A percentile compares a stretch with the other conserved stretches of the same genome.
Conservation (phyloP, 202 grass and related monocot species). For the Panicum hallii region DNA sequence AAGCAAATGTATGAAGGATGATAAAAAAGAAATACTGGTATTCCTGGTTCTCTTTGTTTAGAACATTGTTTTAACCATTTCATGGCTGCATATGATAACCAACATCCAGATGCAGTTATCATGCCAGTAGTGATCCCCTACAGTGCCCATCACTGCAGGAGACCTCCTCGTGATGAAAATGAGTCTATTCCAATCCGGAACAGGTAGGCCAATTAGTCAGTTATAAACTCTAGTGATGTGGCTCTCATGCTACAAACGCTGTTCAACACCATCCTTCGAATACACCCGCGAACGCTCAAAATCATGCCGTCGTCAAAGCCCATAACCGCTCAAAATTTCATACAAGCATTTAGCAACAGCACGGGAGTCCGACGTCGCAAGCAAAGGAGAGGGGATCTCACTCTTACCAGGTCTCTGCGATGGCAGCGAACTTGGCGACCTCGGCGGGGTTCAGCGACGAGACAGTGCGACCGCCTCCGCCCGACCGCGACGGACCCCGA, state of each 20-base stretch:
- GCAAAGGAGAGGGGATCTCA: constrained; percentile 37
- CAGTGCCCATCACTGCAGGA: background rate
- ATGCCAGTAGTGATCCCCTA: background rate
- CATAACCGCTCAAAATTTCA: background rate
- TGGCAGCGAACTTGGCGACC: constrained; percentile 83
- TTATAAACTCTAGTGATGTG: background rate
- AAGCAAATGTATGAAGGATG: background rate
- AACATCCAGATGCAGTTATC: background rate
- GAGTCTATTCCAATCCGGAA: background rate
- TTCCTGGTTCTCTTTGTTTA: background rate
- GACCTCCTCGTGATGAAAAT: background rate
- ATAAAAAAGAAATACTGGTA: background rate
- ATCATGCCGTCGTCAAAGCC: background rate
- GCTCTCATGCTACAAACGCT: background rate
- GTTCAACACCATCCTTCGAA: background rate
- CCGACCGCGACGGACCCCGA: constrained; percentile 15
- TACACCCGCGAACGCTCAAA: background rate
- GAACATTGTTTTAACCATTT: background rate
- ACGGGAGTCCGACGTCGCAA: background rate
- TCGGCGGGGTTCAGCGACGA: constrained; percentile 77
- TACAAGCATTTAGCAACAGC: background rate
- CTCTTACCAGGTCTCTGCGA: constrained; percentile 90
- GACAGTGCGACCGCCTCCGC: constrained; percentile 4
- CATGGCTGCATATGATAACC: background rate
- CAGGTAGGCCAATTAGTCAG: background rate